These are phyloP conservation scores for Candida rishiriensis DNA, from an alignment of 805 yeast genomes.

Conservation along the genomic window DNA sequence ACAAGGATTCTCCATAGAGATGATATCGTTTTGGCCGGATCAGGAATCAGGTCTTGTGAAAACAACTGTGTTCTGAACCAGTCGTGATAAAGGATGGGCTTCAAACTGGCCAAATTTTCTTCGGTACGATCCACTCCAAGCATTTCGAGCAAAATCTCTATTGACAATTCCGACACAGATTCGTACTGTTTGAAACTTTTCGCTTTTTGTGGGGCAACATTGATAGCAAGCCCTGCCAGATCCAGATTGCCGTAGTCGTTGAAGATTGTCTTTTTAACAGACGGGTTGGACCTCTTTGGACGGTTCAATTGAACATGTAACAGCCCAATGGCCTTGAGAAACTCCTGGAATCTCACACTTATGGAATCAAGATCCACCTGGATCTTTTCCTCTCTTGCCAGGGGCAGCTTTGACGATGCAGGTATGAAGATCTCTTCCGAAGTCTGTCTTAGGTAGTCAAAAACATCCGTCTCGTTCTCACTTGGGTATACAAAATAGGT, in stretches of 20 bases:
- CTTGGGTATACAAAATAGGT: conserved; percentile 17
- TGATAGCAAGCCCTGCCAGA: conserved; percentile 17
- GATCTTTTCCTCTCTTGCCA: conserved; percentile 18
- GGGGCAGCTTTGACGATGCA: conserved; percentile 7
- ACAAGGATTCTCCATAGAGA: conserved; percentile 17
- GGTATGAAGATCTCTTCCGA: conserved; percentile 13
- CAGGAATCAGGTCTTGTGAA: not conserved
- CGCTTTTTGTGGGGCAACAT: conserved; percentile 28
- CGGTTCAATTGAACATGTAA: conserved; percentile 7
- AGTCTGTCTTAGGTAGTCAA: conserved; percentile 14
- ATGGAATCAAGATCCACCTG: conserved; percentile 9
- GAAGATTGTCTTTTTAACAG: conserved; percentile 13
- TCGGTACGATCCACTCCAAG: conserved; percentile 2
- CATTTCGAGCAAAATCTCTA: conserved; percentile 6
- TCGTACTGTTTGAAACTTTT: conserved; percentile 19
- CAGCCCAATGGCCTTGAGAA: conserved; percentile 8
- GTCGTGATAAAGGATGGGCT: conserved; percentile 22
- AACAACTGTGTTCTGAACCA: conserved; percentile 22
- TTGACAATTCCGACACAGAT: conserved; percentile 10
- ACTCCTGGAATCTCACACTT: conserved; percentile 1
- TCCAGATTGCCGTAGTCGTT: conserved; percentile 12
- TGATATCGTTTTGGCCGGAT: conserved; percentile 4
- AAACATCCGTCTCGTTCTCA: conserved; percentile 8
- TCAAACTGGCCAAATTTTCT: not conserved
- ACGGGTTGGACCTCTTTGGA: not conserved